A percentile compares a stretch with the other conserved stretches of the same genome.
Evolutionary conservation across 2,329 filamentous ascomycete species (phyloP).

Genomic region (Epicoccum nigrum): DNA sequence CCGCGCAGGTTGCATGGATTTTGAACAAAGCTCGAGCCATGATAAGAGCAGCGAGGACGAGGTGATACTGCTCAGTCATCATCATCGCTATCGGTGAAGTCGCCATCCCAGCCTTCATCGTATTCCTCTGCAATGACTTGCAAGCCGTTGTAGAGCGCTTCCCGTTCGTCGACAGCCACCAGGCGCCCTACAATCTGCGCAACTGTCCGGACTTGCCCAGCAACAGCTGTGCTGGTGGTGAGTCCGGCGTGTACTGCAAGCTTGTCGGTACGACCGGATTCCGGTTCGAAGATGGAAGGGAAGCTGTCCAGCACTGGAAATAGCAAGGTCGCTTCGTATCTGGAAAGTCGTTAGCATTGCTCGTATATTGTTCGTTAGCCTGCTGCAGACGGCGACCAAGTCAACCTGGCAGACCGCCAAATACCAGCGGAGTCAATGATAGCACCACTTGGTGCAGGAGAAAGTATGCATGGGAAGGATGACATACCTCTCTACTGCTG

Average conservation of each 20-base stretch:
- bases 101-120: conserved; percentile 84
- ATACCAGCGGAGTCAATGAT: not conserved
- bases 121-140: conserved; percentile 87
- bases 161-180: conserved; percentile 77
- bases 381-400: conserved; percentile 4
- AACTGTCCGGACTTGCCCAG: conserved; percentile 69
- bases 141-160: conserved; percentile 80
- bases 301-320: conserved; percentile 87
- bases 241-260: conserved; percentile 62
- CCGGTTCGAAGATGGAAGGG: conserved; percentile 71
- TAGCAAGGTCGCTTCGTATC: conserved; percentile 61
- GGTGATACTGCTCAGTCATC: conserved; percentile 58
- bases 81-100: conserved; percentile 62
- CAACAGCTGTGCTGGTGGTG: conserved; percentile 77
- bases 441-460: not conserved
- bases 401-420: conserved; percentile 7
- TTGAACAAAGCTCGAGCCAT: conserved; percentile 10
- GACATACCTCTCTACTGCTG: conserved; percentile 46
- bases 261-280: conserved; percentile 43
- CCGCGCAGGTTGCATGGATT: conserved; percentile 20
- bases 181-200: conserved; percentile 68
- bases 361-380: conserved; percentile 9
- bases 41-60: not conserved
- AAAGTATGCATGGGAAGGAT: not conserved
- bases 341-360: conserved; percentile 35